Evolutionary conservation across 768 basidiomycete species (phyloP).

Genomic region (Termitomyces sp.): DNA sequence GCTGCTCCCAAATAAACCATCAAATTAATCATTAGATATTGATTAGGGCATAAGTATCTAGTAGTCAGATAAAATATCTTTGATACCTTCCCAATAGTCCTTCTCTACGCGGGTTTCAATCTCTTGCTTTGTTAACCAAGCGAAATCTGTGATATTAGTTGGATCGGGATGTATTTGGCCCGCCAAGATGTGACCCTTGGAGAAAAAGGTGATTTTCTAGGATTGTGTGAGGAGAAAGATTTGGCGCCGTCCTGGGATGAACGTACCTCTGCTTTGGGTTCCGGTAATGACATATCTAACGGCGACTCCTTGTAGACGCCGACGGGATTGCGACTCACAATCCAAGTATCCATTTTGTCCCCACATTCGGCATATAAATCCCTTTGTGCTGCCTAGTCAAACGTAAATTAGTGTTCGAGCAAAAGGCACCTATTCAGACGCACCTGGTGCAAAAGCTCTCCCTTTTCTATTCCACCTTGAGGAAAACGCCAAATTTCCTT

Average conservation of each 20-base stretch:
- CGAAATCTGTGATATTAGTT: conserved; percentile 67
- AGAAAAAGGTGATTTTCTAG: conserved; percentile 82
- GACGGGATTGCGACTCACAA: conserved; percentile 87
- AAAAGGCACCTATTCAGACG: conserved; percentile 13
- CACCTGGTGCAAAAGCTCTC: conserved; percentile 79
- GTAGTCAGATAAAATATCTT: conserved; percentile 77
- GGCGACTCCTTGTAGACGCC: conserved; percentile 63
- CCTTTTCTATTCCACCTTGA: conserved; percentile 54
- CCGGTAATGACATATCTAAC: conserved; percentile 21
- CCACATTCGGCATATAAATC: conserved; percentile 74
- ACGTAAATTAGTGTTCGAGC: not conserved
- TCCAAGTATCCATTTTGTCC: conserved; percentile 86
- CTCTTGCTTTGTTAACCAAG: conserved; percentile 94
- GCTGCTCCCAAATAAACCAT: conserved; percentile 42
- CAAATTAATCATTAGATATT: conserved; percentile 7
- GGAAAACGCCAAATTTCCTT: conserved; percentile 81
- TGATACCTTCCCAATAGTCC: conserved; percentile 74
- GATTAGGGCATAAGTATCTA: conserved; percentile 26
- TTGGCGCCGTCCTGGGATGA: not conserved
- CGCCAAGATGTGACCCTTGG: conserved; percentile 89
- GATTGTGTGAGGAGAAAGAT: not conserved
- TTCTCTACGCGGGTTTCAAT: conserved; percentile 64
- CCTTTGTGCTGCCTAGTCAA: conserved; percentile 65
- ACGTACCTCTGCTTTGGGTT: conserved; percentile 35
- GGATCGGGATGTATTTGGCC: conserved; percentile 70